These are phyloP conservation scores for Zizania latifolia DNA, from an alignment of 176 grass and related monocot genomes.

Conservation along the genomic window DNA sequence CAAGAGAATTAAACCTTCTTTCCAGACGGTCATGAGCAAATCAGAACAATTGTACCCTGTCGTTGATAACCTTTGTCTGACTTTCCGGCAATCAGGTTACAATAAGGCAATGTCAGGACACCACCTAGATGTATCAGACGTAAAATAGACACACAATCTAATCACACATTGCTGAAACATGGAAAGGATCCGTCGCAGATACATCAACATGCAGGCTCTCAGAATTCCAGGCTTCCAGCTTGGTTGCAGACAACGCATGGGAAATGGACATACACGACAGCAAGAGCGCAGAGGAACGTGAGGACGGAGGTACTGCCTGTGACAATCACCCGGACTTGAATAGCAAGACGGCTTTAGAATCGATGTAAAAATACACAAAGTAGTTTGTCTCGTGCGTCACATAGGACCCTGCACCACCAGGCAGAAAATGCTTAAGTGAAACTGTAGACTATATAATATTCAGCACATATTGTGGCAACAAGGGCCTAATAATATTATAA, in stretches of 20 bases:
- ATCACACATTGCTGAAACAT: no score
- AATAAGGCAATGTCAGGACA: conserved; percentile 33
- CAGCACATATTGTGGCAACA: neutral
- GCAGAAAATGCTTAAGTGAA: conserved; percentile 7
- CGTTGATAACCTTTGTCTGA: neutral
- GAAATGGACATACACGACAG: neutral
- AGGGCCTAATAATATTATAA: neutral
- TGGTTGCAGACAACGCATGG: neutral
- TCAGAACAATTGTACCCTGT: neutral
- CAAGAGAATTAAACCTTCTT: neutral
- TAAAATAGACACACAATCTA: conserved; percentile 28
- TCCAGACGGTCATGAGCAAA: neutral
- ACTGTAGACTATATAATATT: neutral
- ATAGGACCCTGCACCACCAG: conserved; percentile 51
- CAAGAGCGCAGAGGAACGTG: neutral
- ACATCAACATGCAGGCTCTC: conserved; percentile 24
- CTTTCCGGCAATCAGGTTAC: conserved; percentile 33
- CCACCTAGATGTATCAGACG: conserved; percentile 33
- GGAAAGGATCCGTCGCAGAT: neutral
- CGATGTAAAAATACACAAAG: conserved; percentile 81
- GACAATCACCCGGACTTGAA: conserved; percentile 74
- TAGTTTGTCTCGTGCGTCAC: conserved; percentile 82
- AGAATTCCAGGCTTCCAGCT: conserved; percentile 23
- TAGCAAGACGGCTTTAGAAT: conserved; percentile 74
- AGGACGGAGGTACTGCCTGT: neutral